phyloP scores from a whole-genome alignment of 768 basidiomycete genomes.

The Lactarius evosmus region DNA sequence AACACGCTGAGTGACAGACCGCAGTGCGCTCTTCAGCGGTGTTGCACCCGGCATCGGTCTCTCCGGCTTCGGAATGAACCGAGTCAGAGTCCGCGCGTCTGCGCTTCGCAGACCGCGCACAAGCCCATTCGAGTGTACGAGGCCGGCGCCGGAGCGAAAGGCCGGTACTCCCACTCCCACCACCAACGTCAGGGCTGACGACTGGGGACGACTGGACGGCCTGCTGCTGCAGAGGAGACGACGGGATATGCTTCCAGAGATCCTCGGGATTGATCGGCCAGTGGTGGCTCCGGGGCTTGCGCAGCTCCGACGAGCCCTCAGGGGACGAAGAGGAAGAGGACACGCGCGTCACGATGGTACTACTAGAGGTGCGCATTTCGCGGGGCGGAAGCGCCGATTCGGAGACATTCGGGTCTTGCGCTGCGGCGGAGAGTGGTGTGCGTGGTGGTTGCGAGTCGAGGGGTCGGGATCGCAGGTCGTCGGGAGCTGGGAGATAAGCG shows the following conservation, averaged over 20 bases:
- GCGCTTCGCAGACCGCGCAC: conserved; percentile 41
- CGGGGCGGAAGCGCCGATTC: neutral
- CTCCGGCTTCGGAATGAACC: conserved; percentile 23
- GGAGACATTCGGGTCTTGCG: conserved; percentile 5
- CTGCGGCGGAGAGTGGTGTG: conserved; percentile 9
- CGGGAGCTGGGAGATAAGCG: neutral
- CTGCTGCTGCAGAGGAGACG: conserved; percentile 31
- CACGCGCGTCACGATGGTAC: too few relatives aligned
- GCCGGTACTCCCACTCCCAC: conserved; percentile 21
- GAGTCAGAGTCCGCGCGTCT: conserved; percentile 30
- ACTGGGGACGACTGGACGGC: conserved; percentile 24
- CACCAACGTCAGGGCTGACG: conserved; percentile 18
- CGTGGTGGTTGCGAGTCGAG: neutral
- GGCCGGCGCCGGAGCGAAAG: conserved; percentile 24
- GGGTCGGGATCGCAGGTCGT: neutral
- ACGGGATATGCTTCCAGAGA: conserved; percentile 34
- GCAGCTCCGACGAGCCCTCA: neutral
- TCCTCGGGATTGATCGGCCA: conserved; percentile 27
- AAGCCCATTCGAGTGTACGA: conserved; percentile 46
- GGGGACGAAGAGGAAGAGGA: conserved; percentile 16
- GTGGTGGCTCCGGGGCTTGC: conserved; percentile 15
- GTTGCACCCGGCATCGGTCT: conserved; percentile 24
- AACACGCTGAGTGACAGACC: neutral
- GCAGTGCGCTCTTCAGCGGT: conserved; percentile 1
- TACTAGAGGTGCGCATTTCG: neutral